Evolutionary conservation across 257 asterid genomes (phyloP).

Genomic region (Gentiana macrophylla): DNA sequence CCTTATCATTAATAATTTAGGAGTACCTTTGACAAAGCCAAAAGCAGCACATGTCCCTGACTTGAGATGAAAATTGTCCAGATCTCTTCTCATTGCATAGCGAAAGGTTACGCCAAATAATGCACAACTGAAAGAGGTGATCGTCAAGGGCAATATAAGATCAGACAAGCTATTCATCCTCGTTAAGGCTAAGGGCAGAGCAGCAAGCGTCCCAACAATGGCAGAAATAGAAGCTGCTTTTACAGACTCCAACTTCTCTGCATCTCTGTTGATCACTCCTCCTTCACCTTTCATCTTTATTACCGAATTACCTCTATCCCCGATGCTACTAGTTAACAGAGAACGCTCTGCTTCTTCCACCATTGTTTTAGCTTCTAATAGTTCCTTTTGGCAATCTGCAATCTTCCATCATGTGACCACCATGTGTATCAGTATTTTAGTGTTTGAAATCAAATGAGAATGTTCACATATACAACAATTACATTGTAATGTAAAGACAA

Average conservation of each 20-base stretch:
- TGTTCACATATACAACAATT: background rate
- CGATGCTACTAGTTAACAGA: conserved; percentile 13
- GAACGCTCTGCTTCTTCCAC: conserved; percentile 74
- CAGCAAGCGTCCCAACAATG: conserved; percentile 58
- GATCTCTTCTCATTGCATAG: conserved; percentile 73
- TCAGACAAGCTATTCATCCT: conserved; percentile 30
- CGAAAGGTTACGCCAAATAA: conserved; percentile 83
- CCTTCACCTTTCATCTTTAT: conserved; percentile 12
- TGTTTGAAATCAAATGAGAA: background rate
- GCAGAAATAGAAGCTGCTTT: conserved; percentile 80
- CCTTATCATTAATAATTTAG: too few species aligned
- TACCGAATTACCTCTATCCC: conserved; percentile 8
- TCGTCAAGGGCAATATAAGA: conserved; percentile 58
- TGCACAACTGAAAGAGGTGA: conserved; percentile 67
- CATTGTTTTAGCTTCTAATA: conserved; percentile 72
- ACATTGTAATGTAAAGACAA: background rate
- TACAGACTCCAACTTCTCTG: conserved; percentile 63
- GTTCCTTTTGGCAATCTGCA: conserved; percentile 86
- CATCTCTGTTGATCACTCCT: conserved; percentile 28
- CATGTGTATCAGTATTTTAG: background rate
- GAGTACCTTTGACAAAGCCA: conserved; percentile 67
- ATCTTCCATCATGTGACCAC: conserved; percentile 31
- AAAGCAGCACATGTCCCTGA: conserved; percentile 83
- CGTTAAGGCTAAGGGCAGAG: conserved; percentile 57
- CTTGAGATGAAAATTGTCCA: conserved; percentile 73